Evolutionary conservation across 2,329 filamentous ascomycete species (phyloP), one percentile per base, ranked within the genome.

Genomic region (Xylariaceae sp.): DNA sequence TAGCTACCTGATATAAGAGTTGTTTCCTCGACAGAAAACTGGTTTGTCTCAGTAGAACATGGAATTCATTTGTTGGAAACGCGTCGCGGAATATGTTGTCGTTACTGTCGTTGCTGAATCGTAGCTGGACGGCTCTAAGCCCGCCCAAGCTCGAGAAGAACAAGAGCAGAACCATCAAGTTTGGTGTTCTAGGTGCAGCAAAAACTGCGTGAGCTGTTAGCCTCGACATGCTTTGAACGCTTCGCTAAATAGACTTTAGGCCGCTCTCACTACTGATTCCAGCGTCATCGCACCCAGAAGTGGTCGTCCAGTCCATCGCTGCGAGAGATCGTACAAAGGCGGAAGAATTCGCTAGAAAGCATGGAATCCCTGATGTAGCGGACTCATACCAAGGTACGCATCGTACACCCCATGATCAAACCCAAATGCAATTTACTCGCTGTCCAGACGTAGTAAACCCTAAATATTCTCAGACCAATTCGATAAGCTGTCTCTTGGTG

Each of bases 231-330:
- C 33, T 36, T 36, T 14, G 14, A 14, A 14, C 33, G 10, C 33
- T 10, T 10, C 10, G 33, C 33, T 36, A 36, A 31, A 38, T 14
- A 14, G 19, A 17, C 14, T 51, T 14, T n/a, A 38, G 70, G 9
- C 73, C 73, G 0, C 48, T 66, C 14, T 70, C 72, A 11, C 56
- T 81, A 12, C 73, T 83, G 33, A 61, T 50, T 2, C 78, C 80
- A 0, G 79, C 80, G 14, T 74, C 69, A 54, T 73, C 71, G 3
- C 80, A 84, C 58, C 68, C 79, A 0, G 78, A 80, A 38, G 75
- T 82, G 14, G 69, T 81, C n/a, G 57, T 84, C 12, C 71, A 74
- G 10, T 76, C 74, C 5, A 71, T 84, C 1, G 77, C 80, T 2
- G 78, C 80, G 2, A 70, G 80, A 3, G 75, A 81, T 61, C 66